Evolutionary conservation across 2,329 filamentous ascomycete species (phyloP).

Genomic region (Ceratocystis lukuohia): DNA sequence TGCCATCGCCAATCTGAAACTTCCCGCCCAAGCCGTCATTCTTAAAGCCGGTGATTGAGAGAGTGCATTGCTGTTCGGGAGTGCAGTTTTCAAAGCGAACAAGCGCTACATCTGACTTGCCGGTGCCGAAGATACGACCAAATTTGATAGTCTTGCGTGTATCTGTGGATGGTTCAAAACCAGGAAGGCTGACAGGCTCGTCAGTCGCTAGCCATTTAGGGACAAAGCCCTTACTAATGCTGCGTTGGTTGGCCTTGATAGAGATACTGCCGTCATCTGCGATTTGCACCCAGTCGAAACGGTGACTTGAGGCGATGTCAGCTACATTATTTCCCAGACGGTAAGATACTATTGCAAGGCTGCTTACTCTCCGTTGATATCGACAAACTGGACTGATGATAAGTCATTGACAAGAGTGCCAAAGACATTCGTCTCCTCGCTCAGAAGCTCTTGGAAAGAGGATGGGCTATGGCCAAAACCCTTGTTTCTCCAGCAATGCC

Average conservation of each 20-base stretch:
- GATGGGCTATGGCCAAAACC: slow-evolving; percentile 23
- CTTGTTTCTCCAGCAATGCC: slow-evolving; percentile 27
- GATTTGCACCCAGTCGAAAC: slow-evolving; percentile 22
- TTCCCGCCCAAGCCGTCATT: slow-evolving; percentile 21
- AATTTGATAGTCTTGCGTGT: slow-evolving; percentile 19
- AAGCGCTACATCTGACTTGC: neutral
- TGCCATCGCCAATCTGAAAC: slow-evolving; percentile 20
- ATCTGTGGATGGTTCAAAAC: neutral
- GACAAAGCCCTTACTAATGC: slow-evolving; percentile 15
- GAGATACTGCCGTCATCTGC: slow-evolving; percentile 23
- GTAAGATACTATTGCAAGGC: neutral
- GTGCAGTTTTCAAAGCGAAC: slow-evolving; percentile 1
- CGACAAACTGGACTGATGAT: slow-evolving; percentile 21
- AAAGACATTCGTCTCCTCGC: neutral
- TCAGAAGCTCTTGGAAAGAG: slow-evolving; percentile 27
- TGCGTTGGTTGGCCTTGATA: slow-evolving; percentile 23
- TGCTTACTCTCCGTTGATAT: slow-evolving; percentile 21
- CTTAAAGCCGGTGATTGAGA: slow-evolving; percentile 19
- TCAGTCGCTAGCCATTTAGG: slow-evolving; percentile 15
- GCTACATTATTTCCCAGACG: slow-evolving; percentile 20
- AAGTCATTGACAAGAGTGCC: slow-evolving; percentile 19
- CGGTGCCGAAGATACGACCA: slow-evolving; percentile 20
- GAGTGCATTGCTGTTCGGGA: slow-evolving; percentile 8
- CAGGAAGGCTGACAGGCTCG: neutral
- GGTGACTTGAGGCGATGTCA: slow-evolving; percentile 4